Conservation (phyloP, 208 protist genomes). For the Porcisia deanei region DNA sequence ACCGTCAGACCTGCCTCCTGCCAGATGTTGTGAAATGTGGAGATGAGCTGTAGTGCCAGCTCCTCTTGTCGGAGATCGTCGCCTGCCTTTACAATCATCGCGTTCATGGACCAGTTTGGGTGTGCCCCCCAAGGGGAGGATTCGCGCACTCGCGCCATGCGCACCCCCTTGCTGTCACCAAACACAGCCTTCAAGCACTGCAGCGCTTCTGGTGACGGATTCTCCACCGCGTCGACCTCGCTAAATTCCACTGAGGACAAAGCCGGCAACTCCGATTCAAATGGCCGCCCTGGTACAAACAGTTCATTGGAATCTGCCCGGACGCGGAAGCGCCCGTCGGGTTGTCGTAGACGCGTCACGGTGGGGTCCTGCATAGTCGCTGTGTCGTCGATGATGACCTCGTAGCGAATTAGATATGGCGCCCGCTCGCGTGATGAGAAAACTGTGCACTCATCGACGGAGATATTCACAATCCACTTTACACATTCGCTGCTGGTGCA, state of each 20-base stretch:
- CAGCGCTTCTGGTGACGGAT: slow-evolving; percentile 26
- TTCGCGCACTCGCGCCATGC: slow-evolving; percentile 49
- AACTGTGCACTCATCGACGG: slow-evolving; percentile 88
- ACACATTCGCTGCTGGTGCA: slow-evolving; percentile 63
- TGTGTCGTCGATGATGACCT: slow-evolving; percentile 88
- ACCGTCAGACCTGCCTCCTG: slow-evolving; percentile 83
- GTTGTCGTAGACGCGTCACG: slow-evolving; percentile 53
- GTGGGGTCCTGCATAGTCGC: slow-evolving; percentile 80
- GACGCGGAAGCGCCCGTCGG: slow-evolving; percentile 68
- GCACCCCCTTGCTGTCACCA: slow-evolving; percentile 60
- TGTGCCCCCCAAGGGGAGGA: slow-evolving; percentile 79
- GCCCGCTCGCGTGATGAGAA: slow-evolving; percentile 88
- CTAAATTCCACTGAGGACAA: neutral
- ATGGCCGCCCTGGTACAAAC: slow-evolving; percentile 28
- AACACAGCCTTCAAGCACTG: slow-evolving; percentile 53
- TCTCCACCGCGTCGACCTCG: slow-evolving; percentile 8
- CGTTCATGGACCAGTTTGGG: slow-evolving; percentile 82
- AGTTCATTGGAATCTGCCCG: slow-evolving; percentile 46
- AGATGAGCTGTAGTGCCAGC: slow-evolving; percentile 92
- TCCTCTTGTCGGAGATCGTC: slow-evolving; percentile 95
- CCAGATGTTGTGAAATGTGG: slow-evolving; percentile 86
- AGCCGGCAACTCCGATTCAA: neutral
- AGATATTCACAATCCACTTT: slow-evolving; percentile 85
- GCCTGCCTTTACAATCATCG: slow-evolving; percentile 92
- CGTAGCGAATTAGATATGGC: slow-evolving; percentile 82